phyloP scores from a whole-genome alignment of 108 stramenopile genomes.

The Nitzschia sp. region DNA sequence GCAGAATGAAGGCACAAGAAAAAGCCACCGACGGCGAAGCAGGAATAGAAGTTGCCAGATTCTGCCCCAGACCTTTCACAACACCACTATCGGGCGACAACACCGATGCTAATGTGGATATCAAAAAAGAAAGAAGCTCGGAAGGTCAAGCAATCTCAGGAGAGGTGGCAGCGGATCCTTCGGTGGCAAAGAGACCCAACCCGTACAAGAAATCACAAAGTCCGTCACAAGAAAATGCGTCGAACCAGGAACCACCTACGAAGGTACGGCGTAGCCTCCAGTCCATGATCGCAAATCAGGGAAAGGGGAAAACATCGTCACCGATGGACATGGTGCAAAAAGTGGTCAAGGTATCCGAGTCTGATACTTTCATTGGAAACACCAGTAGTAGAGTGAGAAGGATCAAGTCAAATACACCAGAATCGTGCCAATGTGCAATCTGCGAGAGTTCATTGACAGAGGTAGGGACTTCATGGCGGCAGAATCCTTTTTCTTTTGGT shows the following conservation, averaged over 20 bases:
- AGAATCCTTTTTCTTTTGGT: not conserved
- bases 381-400: not conserved
- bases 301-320: not conserved
- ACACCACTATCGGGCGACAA: not conserved
- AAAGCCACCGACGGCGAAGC: slow-evolving; percentile 11
- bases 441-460: slow-evolving; percentile 40
- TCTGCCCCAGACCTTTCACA: slow-evolving; percentile 3
- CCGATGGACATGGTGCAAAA: slow-evolving; percentile 6
- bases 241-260: not conserved
- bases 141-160: not conserved
- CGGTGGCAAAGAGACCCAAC: slow-evolving; percentile 1
- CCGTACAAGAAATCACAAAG: not conserved
- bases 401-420: slow-evolving; percentile 56
- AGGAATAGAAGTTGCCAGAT: slow-evolving; percentile 14
- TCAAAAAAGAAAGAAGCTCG: not conserved
- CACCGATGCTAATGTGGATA: not conserved
- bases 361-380: slow-evolving; percentile 24
- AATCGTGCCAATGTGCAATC: slow-evolving; percentile 46
- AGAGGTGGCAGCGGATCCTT: not conserved
- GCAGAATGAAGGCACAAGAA: slow-evolving; percentile 24
- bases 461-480: slow-evolving; percentile 20
- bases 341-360: slow-evolving; percentile 15
- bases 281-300: not conserved
- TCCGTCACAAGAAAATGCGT: not conserved
- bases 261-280: not conserved